Percentiles rank a stretch among this genome's conserved stretches.
These are phyloP conservation scores for Irpex rosettiformis DNA, from an alignment of 1,284 basidiomycete genomes.

Conservation along the genomic window DNA sequence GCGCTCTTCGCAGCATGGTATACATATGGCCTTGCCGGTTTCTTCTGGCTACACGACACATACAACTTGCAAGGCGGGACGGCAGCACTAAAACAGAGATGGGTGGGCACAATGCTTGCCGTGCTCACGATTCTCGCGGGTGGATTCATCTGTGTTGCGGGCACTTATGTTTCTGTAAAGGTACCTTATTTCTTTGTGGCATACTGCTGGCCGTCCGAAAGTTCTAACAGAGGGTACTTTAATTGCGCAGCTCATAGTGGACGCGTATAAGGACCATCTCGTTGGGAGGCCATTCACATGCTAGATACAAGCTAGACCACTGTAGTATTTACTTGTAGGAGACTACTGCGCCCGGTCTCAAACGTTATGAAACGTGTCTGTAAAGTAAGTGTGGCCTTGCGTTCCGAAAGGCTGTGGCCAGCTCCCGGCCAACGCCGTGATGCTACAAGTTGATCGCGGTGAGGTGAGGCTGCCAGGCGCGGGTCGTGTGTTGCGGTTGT, in stretches of 20 bases:
- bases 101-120: slow-evolving; percentile 34
- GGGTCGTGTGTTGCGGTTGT: slow-evolving; percentile 5
- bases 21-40: slow-evolving; percentile 53
- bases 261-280: slow-evolving; percentile 40
- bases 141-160: slow-evolving; percentile 51
- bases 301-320: slow-evolving; percentile 19
- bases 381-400: too few species aligned
- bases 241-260: slow-evolving; percentile 46
- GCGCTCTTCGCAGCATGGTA: slow-evolving; percentile 58
- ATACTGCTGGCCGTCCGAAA: slow-evolving; percentile 3
- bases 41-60: slow-evolving; percentile 53
- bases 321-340: too few species aligned
- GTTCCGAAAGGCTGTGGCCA: too few species aligned
- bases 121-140: slow-evolving; percentile 44
- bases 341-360: too few species aligned
- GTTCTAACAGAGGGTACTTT: too few species aligned
- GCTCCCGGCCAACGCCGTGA: too few species aligned
- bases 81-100: slow-evolving; percentile 29
- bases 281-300: slow-evolving; percentile 53
- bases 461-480: neutral
- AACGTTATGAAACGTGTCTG: neutral
- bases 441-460: too few species aligned
- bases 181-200: slow-evolving; percentile 23
- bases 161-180: slow-evolving; percentile 51
- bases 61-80: slow-evolving; percentile 39